A percentile compares a stretch with the other conserved stretches of the same genome.
Conservation (phyloP, 768 basidiomycete genomes). For the Suillus subalutaceus region DNA sequence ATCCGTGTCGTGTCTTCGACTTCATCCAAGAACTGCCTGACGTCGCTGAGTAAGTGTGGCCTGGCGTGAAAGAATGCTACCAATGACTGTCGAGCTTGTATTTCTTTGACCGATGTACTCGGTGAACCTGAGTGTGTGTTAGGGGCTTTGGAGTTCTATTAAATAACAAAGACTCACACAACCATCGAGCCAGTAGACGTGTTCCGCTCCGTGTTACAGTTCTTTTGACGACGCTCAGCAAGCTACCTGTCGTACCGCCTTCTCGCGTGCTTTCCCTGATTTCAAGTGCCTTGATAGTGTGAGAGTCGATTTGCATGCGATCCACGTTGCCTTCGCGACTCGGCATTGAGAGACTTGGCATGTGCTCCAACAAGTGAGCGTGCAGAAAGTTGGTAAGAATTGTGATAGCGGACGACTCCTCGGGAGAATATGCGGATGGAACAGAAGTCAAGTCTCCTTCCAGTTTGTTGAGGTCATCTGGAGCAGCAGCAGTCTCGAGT, state of each 20-base stretch:
- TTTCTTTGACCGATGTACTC: conserved; percentile 73
- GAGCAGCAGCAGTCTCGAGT: conserved; percentile 3
- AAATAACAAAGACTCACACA: conserved; percentile 56
- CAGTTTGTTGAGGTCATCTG: conserved; percentile 27
- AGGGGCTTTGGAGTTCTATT: conserved; percentile 12
- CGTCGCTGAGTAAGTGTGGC: conserved; percentile 66
- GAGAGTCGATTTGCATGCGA: conserved; percentile 88
- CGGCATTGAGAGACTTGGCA: conserved; percentile 65
- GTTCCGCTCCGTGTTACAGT: conserved; percentile 80
- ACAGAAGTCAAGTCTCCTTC: conserved; percentile 10
- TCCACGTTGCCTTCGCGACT: conserved; percentile 53
- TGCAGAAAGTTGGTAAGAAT: conserved; percentile 69
- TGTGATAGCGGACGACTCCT: conserved; percentile 59
- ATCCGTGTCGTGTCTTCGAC: conserved; percentile 75
- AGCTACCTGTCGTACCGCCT: conserved; percentile 71
- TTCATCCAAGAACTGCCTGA: conserved; percentile 54
- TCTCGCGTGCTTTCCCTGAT: conserved; percentile 76
- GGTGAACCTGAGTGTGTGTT: conserved; percentile 66
- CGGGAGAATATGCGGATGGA: conserved; percentile 28
- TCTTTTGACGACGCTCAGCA: conserved; percentile 73
- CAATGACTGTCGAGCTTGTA: conserved; percentile 73
- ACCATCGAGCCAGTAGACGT: conserved; percentile 72
- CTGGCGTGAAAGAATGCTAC: conserved; percentile 69
- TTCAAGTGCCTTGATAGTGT: conserved; percentile 89
- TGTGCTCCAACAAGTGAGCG: conserved; percentile 73